Evolutionary conservation across 2,329 filamentous ascomycete species (phyloP).

Genomic region (Clarireedia homoeocarpa): DNA sequence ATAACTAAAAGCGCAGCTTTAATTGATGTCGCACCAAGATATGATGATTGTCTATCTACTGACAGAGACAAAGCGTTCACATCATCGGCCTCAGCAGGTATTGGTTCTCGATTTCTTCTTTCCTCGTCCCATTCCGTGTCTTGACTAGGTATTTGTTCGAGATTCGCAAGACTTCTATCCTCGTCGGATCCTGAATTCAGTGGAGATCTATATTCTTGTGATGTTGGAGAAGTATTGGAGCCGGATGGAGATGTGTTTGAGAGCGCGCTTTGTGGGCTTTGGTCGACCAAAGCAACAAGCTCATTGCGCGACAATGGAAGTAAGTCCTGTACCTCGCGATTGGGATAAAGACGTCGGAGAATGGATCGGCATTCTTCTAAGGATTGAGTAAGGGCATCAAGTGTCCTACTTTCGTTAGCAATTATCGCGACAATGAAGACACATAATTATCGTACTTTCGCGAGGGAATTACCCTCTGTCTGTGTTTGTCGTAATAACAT

Average conservation of each 20-base stretch:
- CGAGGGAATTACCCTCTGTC: slow-evolving; percentile 68
- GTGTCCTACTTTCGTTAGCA: slow-evolving; percentile 36
- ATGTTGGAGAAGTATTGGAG: slow-evolving; percentile 43
- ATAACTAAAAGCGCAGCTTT: slow-evolving; percentile 69
- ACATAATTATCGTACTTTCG: slow-evolving; percentile 50
- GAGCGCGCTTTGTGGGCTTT: slow-evolving; percentile 26
- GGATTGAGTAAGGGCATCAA: slow-evolving; percentile 56
- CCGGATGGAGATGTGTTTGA: slow-evolving; percentile 44
- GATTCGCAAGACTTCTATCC: slow-evolving; percentile 36
- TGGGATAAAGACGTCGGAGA: slow-evolving; percentile 54
- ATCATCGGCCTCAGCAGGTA: slow-evolving; percentile 60
- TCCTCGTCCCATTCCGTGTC: slow-evolving; percentile 63
- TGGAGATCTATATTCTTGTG: slow-evolving; percentile 42
- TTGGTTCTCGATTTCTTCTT: slow-evolving; percentile 43
- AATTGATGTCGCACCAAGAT: slow-evolving; percentile 67
- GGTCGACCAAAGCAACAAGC: slow-evolving; percentile 48
- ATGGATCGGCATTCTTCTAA: slow-evolving; percentile 59
- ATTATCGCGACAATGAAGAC: slow-evolving; percentile 8
- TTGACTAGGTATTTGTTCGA: slow-evolving; percentile 62
- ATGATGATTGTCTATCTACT: slow-evolving; percentile 54
- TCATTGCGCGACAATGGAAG: slow-evolving; percentile 50
- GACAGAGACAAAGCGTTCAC: slow-evolving; percentile 58
- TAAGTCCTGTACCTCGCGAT: slow-evolving; percentile 43
- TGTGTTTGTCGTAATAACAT: slow-evolving; percentile 75
- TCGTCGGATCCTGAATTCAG: slow-evolving; percentile 42